Evolutionary conservation across 768 basidiomycete species (phyloP).

Genomic region (Macrolepiota fuliginosa): DNA sequence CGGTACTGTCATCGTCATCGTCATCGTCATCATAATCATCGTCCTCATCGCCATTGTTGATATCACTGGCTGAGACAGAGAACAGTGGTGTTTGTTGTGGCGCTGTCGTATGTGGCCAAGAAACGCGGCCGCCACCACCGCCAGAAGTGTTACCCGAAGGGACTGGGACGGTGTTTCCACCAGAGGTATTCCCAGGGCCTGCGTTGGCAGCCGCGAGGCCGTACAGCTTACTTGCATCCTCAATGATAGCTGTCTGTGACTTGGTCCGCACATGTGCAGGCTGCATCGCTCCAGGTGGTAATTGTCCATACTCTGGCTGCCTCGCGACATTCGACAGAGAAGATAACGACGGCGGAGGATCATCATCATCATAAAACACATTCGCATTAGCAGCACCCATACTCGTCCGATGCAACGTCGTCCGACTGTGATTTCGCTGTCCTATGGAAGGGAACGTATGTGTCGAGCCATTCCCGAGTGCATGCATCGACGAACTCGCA

Average conservation of each 20-base stretch:
- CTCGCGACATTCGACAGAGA: constrained; percentile 39
- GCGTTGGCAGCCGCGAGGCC: constrained; percentile 8
- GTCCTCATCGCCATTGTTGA: constrained; percentile 19
- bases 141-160: constrained; percentile 20
- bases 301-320: constrained; percentile 28
- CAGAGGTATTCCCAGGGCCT: constrained; percentile 18
- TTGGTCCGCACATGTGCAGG: constrained; percentile 69
- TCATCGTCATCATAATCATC: constrained; percentile 22
- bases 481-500: constrained; percentile 9
- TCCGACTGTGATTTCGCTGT: constrained; percentile 30
- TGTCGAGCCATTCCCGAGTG: constrained; percentile 40
- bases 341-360: constrained; percentile 47
- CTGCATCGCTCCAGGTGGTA: constrained; percentile 65
- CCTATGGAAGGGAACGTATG: constrained; percentile 68
- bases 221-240: constrained; percentile 44
- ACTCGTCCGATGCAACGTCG: constrained; percentile 13
- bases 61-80: constrained; percentile 19
- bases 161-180: constrained; percentile 14
- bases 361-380: constrained; percentile 29
- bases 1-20: constrained; percentile 41
- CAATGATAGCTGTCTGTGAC: constrained; percentile 86
- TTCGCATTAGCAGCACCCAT: neutral
- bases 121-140: neutral
- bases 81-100: constrained; percentile 5
- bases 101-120: constrained; percentile 10